Evolutionary conservation across 139 green algal genomes (phyloP).

Genomic region (Coelastrella sp.): DNA sequence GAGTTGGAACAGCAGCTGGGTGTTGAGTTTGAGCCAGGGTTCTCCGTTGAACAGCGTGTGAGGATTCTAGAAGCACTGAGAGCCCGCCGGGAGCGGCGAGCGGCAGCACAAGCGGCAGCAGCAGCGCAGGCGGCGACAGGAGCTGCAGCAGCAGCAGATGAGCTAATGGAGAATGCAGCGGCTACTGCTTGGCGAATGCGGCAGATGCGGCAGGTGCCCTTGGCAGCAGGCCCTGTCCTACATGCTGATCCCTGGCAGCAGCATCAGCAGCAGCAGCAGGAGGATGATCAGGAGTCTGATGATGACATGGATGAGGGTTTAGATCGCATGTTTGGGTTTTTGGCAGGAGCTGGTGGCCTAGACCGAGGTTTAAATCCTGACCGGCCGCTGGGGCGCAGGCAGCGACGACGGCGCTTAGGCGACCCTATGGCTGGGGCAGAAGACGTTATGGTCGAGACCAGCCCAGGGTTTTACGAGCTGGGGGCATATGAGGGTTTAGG

Average conservation of each 20-base stretch:
- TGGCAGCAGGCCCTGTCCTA: not conserved
- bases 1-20: not conserved
- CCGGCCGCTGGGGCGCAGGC: no score
- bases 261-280: not conserved
- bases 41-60: not conserved
- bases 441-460: not conserved
- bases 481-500: not conserved
- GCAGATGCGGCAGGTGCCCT: not conserved
- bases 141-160: constrained; percentile 14
- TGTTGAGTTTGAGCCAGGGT: not conserved
- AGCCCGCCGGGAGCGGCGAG: not conserved
- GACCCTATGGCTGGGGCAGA: not conserved
- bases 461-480: not conserved
- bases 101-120: not conserved
- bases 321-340: not conserved
- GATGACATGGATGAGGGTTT: not conserved
- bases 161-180: not conserved
- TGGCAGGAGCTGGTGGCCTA: not conserved
- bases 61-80: not conserved
- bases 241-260: not conserved
- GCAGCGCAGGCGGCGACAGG: not conserved
- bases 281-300: not conserved
- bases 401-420: no score
- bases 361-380: not conserved
- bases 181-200: no score